These are phyloP conservation scores for Rosa chinensis DNA, from an alignment of 306 rosid species.

Conservation along the genomic window DNA sequence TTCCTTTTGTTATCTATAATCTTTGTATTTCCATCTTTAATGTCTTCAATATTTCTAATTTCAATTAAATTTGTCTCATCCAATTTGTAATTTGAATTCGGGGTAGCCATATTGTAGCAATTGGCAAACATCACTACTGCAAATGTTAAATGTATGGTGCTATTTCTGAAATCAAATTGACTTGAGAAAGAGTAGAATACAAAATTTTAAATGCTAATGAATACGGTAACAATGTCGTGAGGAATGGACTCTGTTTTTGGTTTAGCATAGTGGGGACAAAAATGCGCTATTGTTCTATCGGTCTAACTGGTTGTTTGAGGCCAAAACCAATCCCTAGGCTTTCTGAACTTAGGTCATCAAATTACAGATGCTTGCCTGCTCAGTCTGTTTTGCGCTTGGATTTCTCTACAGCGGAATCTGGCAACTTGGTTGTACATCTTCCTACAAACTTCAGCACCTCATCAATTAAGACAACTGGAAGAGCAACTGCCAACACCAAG, in stretches of 20 bases:
- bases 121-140: no score
- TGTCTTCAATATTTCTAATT: background rate
- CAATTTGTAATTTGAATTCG: no score
- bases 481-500: slow-evolving; percentile 36
- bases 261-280: background rate
- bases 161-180: background rate
- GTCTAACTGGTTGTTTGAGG: background rate
- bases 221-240: background rate
- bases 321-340: background rate
- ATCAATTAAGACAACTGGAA: slow-evolving; percentile 43
- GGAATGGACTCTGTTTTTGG: background rate
- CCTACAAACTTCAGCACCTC: slow-evolving; percentile 45
- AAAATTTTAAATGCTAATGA: background rate
- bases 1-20: background rate
- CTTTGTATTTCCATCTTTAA: background rate
- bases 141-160: no score
- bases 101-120: no score
- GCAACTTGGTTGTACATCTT: slow-evolving; percentile 41
- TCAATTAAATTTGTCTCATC: background rate
- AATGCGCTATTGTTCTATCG: background rate
- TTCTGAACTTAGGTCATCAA: background rate
- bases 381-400: slow-evolving; percentile 66
- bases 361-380: background rate
- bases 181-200: background rate
- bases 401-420: slow-evolving; percentile 27